Evolutionary conservation across 1,284 basidiomycete genomes (phyloP), one percentile per base, ranked within the genome.

Genomic region (Ustilago cynodontis): DNA sequence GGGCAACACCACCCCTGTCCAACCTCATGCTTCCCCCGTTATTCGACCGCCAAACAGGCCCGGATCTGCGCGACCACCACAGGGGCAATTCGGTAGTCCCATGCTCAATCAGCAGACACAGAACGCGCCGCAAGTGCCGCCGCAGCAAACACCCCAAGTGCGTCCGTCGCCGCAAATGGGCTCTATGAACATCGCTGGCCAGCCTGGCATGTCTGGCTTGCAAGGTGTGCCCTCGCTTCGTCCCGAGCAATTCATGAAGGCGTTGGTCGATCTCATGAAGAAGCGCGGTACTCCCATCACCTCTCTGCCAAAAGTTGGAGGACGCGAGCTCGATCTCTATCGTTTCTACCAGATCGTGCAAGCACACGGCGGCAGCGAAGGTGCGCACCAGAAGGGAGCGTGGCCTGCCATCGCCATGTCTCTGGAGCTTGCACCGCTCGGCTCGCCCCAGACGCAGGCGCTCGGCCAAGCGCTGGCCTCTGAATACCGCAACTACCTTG

Each of bases 241-340:
- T 4, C 80, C 77, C 8, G 82, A 84, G 57, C 80, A 84, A 41
- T 85, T 85, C 64, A 78, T 75, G 60, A 80, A 82, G 35, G 82
- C 82, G 1, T 68, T 85, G 14, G 53, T 68, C 39, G 83, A 84
- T 41, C 57, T 84, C 13, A 79, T 82, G 79, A 73, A 71, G 39
- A 78, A 82, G 58, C 80, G 79, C 5, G 79, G 80, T 13, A 82
- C 79, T 13, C 76, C 82, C 11, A 69, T 81, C 60, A 76, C 69
- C 18, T 59, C 65, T 22, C 65, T 78, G 39, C 79, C 82, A 9
- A 77, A 79, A 16, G 64, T 83, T 1, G 81, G 73, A 22, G 80
- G 79, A 1, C 72, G 78, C 2, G 72, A 77, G 29, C 57, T 85
- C 14, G 82, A 84, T 47, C 61, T 85, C 33, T 83, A 80, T 54